Evolutionary conservation across 2,329 filamentous ascomycete genomes (phyloP).

Genomic region (Xylaria sp.): DNA sequence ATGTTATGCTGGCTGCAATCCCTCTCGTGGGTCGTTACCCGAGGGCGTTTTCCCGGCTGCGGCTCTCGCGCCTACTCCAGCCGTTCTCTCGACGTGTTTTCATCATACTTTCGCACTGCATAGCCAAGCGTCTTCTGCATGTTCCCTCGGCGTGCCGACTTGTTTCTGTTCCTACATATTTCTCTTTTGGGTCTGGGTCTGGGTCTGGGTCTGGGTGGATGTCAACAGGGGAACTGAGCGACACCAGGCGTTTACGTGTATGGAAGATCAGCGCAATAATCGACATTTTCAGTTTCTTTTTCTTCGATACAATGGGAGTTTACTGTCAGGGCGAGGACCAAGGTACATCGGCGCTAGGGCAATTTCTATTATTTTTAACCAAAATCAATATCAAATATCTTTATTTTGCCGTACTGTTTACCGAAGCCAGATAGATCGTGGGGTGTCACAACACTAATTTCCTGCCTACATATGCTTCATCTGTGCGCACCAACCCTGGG

Average conservation of each 20-base stretch:
- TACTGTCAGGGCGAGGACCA: conserved; percentile 11
- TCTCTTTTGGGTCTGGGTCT: conserved; percentile 12
- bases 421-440: conserved; percentile 27
- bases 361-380: conserved; percentile 9
- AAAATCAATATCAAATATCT: neutral
- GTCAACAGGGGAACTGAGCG: conserved; percentile 10
- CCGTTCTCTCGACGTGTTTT: conserved; percentile 20
- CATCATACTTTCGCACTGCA: conserved; percentile 27
- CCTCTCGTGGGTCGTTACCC: conserved; percentile 15
- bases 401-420: conserved; percentile 4
- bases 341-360: conserved; percentile 33
- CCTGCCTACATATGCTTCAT: conserved; percentile 24
- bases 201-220: neutral
- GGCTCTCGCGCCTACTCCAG: conserved; percentile 27
- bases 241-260: conserved; percentile 32
- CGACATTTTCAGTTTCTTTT: conserved; percentile 20
- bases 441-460: conserved; percentile 28
- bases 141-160: conserved; percentile 7
- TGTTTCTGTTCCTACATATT: conserved; percentile 24
- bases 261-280: conserved; percentile 32
- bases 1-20: conserved; percentile 6
- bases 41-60: conserved; percentile 18
- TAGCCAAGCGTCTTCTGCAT: conserved; percentile 28
- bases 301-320: conserved; percentile 26
- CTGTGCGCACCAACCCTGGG: conserved; percentile 8